Evolutionary conservation across 2,329 filamentous ascomycete species (phyloP), one percentile per base, ranked within the genome.

Genomic region (Bipolaris gigantea): DNA sequence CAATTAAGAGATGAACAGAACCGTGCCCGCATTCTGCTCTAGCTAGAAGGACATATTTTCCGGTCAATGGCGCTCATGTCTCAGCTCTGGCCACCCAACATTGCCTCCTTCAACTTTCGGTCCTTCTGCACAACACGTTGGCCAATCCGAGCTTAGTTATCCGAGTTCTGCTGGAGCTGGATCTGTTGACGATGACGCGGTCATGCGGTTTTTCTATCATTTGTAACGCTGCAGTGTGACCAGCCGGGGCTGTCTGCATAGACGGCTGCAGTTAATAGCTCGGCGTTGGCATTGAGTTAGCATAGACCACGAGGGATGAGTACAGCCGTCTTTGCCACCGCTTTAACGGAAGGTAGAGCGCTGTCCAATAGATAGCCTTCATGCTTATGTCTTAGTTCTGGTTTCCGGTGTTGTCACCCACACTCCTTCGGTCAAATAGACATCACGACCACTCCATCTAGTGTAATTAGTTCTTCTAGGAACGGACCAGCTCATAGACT

Each of bases 391-490:
- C 50, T 52, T 30, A 34, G 35, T 47, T 38, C 25, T 21, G 16
- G 42, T 47, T 32, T 52, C n/a, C 30, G 11, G 42, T 9, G 36
- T 53, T 15, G 36, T 53, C 15, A 47, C 38, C 11, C 5, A 33
- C 43, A 46, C 43, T 53, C 30, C 50, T 53, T 47, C 18, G 32
- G 50, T 48, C n/a, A 23, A 47, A 47, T 48, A 36, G 38, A 48
- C 33, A 43, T 18, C 13, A 53, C 13, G 16, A 44, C 43, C 5
- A 48, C 50, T 53, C 44, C 25, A 44, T 46, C 41, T 53, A 2
- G 50, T 48, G n/a, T 48, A 3, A 53, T 40, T 53, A 3, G 44
- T 43, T 49, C 40, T 39, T 53, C 19, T 18, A 39, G 25, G 18
- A 39, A 40, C 44, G 4, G n/a, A 46, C 35, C 30, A 18, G 18